Conservation (phyloP, 208 protist species). For the Paratrypanosoma confusum region DNA sequence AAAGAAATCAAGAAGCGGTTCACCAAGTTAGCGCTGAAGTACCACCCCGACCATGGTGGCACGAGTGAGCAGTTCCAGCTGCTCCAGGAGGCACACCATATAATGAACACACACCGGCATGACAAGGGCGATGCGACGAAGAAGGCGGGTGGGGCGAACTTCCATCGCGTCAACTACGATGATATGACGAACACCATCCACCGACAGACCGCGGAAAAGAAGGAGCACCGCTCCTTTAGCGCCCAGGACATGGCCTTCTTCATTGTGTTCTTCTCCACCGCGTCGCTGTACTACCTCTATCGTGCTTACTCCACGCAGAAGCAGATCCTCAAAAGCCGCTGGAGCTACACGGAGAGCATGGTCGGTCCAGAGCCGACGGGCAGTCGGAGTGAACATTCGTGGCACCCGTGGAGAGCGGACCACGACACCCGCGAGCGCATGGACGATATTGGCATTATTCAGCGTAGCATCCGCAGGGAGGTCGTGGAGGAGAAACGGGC, state of each 20-base stretch:
- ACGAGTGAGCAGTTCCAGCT: conserved; percentile 68
- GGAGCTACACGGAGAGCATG: conserved; percentile 66
- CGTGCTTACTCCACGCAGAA: conserved; percentile 48
- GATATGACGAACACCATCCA: conserved; percentile 74
- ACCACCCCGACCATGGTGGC: conserved; percentile 76
- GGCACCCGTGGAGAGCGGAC: conserved; percentile 77
- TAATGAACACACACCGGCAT: conserved; percentile 67
- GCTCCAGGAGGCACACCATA: conserved; percentile 76
- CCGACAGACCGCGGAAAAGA: conserved; percentile 48
- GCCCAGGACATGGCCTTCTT: conserved; percentile 58
- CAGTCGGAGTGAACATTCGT: too few species aligned
- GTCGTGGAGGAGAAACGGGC: conserved; percentile 51
- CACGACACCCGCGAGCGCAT: conserved; percentile 45
- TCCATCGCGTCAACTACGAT: conserved; percentile 71
- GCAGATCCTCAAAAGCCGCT: conserved; percentile 44
- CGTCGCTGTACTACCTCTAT: conserved; percentile 51
- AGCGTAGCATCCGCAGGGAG: conserved; percentile 54
- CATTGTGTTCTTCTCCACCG: conserved; percentile 23
- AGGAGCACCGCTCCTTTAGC: conserved; percentile 64
- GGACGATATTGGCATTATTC: conserved; percentile 67
- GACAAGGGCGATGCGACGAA: conserved; percentile 38
- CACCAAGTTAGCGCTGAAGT: conserved; percentile 57
- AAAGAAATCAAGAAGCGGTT: conserved; percentile 75
- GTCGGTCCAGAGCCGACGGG: too few species aligned
- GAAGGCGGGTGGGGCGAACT: conserved; percentile 39